phyloP scores from a whole-genome alignment of 176 grass and related monocot genomes.

The Saccharum spontaneum region DNA sequence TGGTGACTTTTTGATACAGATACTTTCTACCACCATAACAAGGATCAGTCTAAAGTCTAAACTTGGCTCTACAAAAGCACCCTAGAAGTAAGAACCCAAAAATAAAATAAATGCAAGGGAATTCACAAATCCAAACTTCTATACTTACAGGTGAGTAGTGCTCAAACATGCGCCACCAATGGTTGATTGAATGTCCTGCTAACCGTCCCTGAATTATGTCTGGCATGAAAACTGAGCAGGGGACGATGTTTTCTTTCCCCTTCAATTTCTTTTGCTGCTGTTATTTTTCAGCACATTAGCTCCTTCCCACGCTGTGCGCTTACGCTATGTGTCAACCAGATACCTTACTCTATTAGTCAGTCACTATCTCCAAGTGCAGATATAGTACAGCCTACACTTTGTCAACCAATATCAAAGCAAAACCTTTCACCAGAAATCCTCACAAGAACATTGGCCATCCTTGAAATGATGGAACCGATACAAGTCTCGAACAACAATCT shows the following conservation, averaged over 20 bases:
- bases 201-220: background rate
- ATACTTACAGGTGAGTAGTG: background rate
- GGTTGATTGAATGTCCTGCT: background rate
- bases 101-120: background rate
- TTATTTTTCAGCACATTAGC: background rate
- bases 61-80: background rate
- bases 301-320: background rate
- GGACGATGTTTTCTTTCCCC: background rate
- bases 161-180: background rate
- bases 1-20: background rate
- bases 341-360: background rate
- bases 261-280: background rate
- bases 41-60: background rate
- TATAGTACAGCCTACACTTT: background rate
- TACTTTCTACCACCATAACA: background rate
- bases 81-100: background rate
- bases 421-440: constrained; percentile 54
- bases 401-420: background rate
- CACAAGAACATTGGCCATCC: constrained; percentile 47
- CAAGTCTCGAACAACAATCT: constrained; percentile 51
- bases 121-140: background rate
- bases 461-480: constrained; percentile 64
- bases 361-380: background rate
- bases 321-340: background rate
- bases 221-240: background rate